A percentile compares a stretch with the other conserved stretches of the same genome.
Evolutionary conservation across 768 basidiomycete species (phyloP).

Genomic region (Agaricus sinodeliciosus): DNA sequence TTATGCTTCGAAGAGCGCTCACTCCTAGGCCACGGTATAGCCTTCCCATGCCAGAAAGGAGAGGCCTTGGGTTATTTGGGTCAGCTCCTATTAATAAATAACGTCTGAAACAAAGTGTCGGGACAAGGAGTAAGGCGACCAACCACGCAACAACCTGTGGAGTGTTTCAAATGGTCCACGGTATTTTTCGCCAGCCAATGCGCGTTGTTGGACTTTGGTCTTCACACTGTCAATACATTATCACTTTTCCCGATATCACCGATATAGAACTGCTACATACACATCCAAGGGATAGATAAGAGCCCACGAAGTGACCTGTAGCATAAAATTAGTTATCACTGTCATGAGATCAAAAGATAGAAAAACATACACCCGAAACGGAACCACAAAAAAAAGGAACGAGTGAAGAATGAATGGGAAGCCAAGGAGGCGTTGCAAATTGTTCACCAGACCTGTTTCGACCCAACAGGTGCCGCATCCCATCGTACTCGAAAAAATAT

Average conservation of each 20-base stretch:
- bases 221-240: conserved; percentile 53
- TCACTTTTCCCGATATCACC: background rate
- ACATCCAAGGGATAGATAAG: conserved; percentile 93
- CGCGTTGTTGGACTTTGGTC: conserved; percentile 93
- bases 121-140: conserved; percentile 1
- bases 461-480: conserved; percentile 82
- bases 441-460: conserved; percentile 73
- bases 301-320: conserved; percentile 71
- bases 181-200: conserved; percentile 71
- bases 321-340: conserved; percentile 9
- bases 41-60: conserved; percentile 70
- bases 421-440: conserved; percentile 75
- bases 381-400: conserved; percentile 92
- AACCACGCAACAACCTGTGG: conserved; percentile 75
- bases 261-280: conserved; percentile 34
- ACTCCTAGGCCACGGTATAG: conserved; percentile 94
- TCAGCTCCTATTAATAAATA: conserved; percentile 54
- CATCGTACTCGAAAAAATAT: conserved; percentile 94
- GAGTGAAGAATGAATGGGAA: conserved; percentile 71
- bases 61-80: conserved; percentile 66
- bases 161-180: conserved; percentile 72
- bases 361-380: conserved; percentile 62
- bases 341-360: conserved; percentile 12
- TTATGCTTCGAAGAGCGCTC: conserved; percentile 85
- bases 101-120: background rate